Base-by-base conservation (phyloP, 768 basidiomycete species). In the Sporobolomyces pararoseus region DNA sequence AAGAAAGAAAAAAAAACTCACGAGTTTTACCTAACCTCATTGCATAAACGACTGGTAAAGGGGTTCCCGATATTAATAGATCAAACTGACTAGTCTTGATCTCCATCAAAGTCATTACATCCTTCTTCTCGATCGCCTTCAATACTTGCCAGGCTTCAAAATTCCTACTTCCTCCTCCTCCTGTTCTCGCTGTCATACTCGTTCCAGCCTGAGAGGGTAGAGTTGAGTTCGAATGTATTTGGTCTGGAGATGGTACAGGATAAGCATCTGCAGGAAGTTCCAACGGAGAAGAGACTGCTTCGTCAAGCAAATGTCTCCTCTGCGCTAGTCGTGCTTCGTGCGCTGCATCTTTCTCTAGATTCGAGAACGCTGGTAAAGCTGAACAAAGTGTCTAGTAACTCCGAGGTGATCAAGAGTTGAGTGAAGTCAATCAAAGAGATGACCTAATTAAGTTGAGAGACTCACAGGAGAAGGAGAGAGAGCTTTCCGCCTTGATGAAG, bases 71-170 rank as follows among this genome's bases (percentile, higher is more conserved):
- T 29, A 87, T 86, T 9, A 97, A 82, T 32, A 94, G 82, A 86
- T 74, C 69, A 61, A 80, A 79, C 7, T 77, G 72, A 51, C 75
- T 71, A 68, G 78, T 72, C 35, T 75, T 70, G 51, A 65, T 39
- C 50, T 70, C 88, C 88, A 90, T 89, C 12, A 94, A 82, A 77
- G 85, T 88, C 78, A 85, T 84, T 39, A 95, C 82, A 79, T 97
- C 89, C 76, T 88, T 89, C 44, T 83, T 82, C 75, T 98, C 94
- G 27, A 97, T 84, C 2, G 94, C 94, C 59, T 16, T 49, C 32
- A 91, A 89, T 80, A 64, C 70, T 39, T 60, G 64, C 46, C 35
- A 65, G 35, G 21, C 47, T 32, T 58, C 50, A 34, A 42, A 60
- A 19, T 27, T 32, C 27, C 25, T 32, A 19, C 25, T 16, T 35